Evolutionary conservation across 2,329 filamentous ascomycete genomes (phyloP), one percentile per base, ranked within the genome.

Genomic region (Trichoderma afroharzianum): DNA sequence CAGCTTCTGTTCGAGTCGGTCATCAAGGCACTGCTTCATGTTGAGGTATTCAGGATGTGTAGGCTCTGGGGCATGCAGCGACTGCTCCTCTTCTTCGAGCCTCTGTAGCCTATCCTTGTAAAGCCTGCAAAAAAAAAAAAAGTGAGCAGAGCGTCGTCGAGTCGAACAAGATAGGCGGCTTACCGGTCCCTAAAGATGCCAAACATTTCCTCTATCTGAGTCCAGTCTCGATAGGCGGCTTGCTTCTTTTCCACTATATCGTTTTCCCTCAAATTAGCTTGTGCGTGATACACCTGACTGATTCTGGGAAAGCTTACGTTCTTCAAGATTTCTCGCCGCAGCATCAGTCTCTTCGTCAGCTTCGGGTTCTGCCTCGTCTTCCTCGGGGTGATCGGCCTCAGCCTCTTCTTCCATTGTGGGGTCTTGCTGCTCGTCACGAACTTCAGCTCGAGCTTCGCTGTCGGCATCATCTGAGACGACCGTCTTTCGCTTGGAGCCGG

Each of bases 1-100:
- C 66, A 97, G 84, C 81, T 94, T 97, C 77, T 94, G 91, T 72
- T 95, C 90, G 74, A 93, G 88, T 77, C 95, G 90, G 72, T 92
- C 91, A 81, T 97, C 90, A 70, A 99, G 88, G 78, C 92, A 94
- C 79, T 93, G 90, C 80, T 97, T 91, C 90, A 97, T 97, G 55
- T 93, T 93, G 43, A 98, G 86, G 75, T 95, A 95, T 80, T 97
- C 95, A 43, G 94, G 93, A 79, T 99, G 96, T n/a, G 90, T 92
- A n/a, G 89, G 89, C 68, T 84, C 85, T 61, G 87, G 85, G 75
- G 87, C 84, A 70, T 84, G 81, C 21, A 92, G 82, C 80, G 90
- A 90, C 36, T 85, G 86, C 77, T 92, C 90, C 80, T 92, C 89
- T 74, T 86, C 83, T 76, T 97, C 94, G 70, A 97, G 85, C 77